Conservation (phyloP, 2,329 filamentous ascomycete species). For the Colletotrichum sp. region DNA sequence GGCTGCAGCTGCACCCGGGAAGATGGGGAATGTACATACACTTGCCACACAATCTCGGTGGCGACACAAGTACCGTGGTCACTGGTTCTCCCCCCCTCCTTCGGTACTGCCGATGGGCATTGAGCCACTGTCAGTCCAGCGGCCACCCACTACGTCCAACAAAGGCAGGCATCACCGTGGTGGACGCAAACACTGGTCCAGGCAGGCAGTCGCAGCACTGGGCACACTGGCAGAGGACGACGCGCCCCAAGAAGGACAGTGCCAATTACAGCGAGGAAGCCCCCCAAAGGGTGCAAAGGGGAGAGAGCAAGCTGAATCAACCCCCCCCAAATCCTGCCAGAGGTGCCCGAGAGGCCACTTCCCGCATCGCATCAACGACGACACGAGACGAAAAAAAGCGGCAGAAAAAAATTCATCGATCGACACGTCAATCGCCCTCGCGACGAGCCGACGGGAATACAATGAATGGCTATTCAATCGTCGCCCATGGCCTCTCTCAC, state of each 20-base stretch:
- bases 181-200: constrained; percentile 4
- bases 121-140: neutral
- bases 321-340: neutral
- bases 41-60: neutral
- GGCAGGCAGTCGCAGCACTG: neutral
- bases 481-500: constrained; percentile 56
- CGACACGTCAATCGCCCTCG: constrained; percentile 13
- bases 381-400: neutral
- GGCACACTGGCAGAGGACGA: neutral
- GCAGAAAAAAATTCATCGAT: constrained; percentile 1
- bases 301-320: neutral
- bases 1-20: neutral
- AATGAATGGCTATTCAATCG: constrained; percentile 31
- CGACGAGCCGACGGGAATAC: constrained; percentile 20
- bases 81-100: neutral
- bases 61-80: neutral
- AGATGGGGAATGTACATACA: neutral
- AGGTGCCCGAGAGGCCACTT: neutral
- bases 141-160: neutral
- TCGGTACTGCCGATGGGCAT: neutral
- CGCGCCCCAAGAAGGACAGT: neutral
- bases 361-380: constrained; percentile 19
- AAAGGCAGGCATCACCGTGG: constrained; percentile 8
- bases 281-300: neutral
- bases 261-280: neutral